Percentiles rank a stretch among this genome's conserved stretches.
Conservation (phyloP, 2,329 filamentous ascomycete species). For the Diaporthe nobilis region DNA sequence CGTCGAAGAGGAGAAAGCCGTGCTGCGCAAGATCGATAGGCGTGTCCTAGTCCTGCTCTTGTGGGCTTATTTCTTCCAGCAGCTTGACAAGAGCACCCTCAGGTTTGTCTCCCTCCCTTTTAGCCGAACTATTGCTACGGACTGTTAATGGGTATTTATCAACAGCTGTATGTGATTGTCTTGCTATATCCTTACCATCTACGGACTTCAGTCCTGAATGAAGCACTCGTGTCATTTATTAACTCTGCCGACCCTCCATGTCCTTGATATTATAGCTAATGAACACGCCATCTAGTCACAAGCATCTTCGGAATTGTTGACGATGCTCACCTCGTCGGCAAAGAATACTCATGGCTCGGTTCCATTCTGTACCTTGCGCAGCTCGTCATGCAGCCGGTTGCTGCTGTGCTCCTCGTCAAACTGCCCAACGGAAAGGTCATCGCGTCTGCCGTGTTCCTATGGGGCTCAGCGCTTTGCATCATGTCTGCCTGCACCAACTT, state of each 20-base stretch:
- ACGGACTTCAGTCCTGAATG: too few relatives aligned
- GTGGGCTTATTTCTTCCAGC: constrained; percentile 71
- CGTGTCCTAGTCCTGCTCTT: constrained; percentile 66
- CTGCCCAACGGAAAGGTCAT: constrained; percentile 69
- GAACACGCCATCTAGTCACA: constrained; percentile 50
- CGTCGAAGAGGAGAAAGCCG: constrained; percentile 63
- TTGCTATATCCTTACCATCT: neutral
- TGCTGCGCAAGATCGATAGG: constrained; percentile 62
- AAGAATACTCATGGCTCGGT: constrained; percentile 71
- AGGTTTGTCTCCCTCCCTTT: constrained; percentile 41
- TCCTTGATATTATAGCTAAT: neutral
- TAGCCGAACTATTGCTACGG: neutral
- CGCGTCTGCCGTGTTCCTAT: constrained; percentile 64
- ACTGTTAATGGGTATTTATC: neutral
- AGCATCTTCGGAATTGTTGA: constrained; percentile 63
- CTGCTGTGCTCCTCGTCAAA: constrained; percentile 67
- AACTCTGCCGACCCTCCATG: accelerated
- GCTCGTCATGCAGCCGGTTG: constrained; percentile 69
- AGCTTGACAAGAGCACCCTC: constrained; percentile 65
- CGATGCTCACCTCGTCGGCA: constrained; percentile 61
- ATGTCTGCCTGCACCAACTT: constrained; percentile 67
- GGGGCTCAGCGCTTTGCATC: constrained; percentile 65
- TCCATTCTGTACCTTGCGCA: constrained; percentile 74
- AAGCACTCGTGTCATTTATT: accelerated
- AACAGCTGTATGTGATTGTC: neutral